phyloP scores from a whole-genome alignment of 495 filamentous ascomycete species.

The Gamarada debralockiae region DNA sequence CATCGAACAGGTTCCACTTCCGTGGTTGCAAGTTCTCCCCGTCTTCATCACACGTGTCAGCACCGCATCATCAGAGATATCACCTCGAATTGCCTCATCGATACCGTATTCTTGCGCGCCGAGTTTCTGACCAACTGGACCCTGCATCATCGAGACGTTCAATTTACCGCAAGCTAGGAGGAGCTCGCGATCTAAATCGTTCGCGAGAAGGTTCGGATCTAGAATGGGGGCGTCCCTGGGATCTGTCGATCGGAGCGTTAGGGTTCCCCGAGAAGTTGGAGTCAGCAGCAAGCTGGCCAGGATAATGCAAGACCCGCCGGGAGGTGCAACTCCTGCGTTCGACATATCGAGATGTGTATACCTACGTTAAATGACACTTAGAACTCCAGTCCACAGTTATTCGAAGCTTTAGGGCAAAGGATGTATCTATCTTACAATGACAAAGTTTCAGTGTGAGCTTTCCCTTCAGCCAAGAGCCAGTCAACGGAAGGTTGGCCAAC shows the following conservation, averaged over 20 bases:
- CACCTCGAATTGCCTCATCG: neutral
- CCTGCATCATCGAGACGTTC: neutral
- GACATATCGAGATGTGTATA: no score
- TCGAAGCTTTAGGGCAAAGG: neutral
- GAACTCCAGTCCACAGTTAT: no score
- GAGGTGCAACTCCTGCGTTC: no score
- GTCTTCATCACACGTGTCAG: neutral
- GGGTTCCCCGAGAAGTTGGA: constrained; percentile 38
- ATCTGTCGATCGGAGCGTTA: constrained; percentile 33
- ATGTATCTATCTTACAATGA: neutral
- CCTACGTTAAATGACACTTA: no score
- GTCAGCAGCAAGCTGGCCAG: no score
- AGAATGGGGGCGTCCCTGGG: constrained; percentile 30
- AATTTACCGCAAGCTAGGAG: neutral
- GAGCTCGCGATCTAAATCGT: constrained; percentile 17
- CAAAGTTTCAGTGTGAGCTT: no score
- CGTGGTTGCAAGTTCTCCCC: neutral
- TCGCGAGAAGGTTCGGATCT: constrained; percentile 41
- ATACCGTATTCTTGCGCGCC: constrained; percentile 1
- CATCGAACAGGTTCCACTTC: constrained; percentile 9
- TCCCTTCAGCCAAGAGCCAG: no score
- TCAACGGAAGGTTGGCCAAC: no score
- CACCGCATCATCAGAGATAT: neutral
- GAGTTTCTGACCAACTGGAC: neutral
- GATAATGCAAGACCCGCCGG: no score